A percentile compares a stretch with the other conserved stretches of the same genome.
Evolutionary conservation across 495 filamentous ascomycete genomes (phyloP).

Genomic region (Penicillium silybi): DNA sequence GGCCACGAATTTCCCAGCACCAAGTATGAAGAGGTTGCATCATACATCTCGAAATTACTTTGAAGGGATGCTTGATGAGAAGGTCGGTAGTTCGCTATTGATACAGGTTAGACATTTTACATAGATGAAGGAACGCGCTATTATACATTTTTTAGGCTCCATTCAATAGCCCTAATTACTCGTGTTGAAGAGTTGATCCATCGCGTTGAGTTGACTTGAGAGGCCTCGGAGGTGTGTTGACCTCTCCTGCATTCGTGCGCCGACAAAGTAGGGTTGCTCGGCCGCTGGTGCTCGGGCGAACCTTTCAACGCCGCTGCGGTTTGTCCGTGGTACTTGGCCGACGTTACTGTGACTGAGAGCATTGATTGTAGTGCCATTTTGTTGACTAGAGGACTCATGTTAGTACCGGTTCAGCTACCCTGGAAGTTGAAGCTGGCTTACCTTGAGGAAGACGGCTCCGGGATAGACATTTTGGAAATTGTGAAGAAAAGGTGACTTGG

Average conservation of each 20-base stretch:
- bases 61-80: constrained; percentile 10
- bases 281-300: constrained; percentile 31
- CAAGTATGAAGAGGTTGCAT: constrained; percentile 47
- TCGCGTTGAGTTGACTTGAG: constrained; percentile 31
- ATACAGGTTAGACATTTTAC: constrained; percentile 19
- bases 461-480: constrained; percentile 17
- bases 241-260: constrained; percentile 31
- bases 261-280: constrained; percentile 38
- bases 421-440: background rate
- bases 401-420: background rate
- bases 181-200: constrained; percentile 32
- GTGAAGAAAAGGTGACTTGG: background rate
- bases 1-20: constrained; percentile 59
- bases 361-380: constrained; percentile 17
- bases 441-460: constrained; percentile 11
- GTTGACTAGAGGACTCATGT: constrained; percentile 7
- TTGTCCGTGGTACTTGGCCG: constrained; percentile 28
- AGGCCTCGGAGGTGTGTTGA: constrained; percentile 31
- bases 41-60: constrained; percentile 39
- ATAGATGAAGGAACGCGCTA: constrained; percentile 24
- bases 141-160: constrained; percentile 13
- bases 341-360: constrained; percentile 31
- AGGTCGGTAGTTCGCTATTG: background rate
- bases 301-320: constrained; percentile 26
- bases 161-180: constrained; percentile 1